phyloP scores from a whole-genome alignment of 2,329 filamentous ascomycete genomes.

The Neonectria sp. region DNA sequence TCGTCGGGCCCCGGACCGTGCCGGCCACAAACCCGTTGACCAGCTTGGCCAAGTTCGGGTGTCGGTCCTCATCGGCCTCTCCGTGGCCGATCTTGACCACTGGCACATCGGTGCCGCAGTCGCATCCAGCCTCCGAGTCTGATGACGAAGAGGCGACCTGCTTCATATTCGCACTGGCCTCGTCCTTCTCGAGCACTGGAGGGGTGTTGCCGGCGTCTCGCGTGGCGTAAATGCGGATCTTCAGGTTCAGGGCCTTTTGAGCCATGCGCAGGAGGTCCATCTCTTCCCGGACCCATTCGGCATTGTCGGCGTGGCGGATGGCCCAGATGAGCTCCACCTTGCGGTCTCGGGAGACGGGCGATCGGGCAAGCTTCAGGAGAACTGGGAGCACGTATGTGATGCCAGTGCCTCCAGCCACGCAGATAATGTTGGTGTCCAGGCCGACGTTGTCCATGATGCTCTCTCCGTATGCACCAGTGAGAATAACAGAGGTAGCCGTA shows the following conservation, averaged over 20 bases:
- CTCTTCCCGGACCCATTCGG: conserved; percentile 72
- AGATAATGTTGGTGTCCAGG: conserved; percentile 57
- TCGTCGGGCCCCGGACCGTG: conserved; percentile 64
- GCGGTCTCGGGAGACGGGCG: conserved; percentile 62
- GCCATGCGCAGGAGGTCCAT: conserved; percentile 62
- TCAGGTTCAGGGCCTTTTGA: conserved; percentile 58
- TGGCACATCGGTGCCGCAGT: conserved; percentile 48
- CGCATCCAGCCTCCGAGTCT: conserved; percentile 40
- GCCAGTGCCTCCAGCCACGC: conserved; percentile 58
- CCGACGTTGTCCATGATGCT: conserved; percentile 60
- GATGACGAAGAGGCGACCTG: conserved; percentile 43
- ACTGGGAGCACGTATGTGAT: conserved; percentile 58
- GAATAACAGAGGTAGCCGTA: conserved; percentile 67
- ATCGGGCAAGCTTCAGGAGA: conserved; percentile 52
- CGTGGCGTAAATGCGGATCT: conserved; percentile 73
- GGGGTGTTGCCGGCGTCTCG: conserved; percentile 57
- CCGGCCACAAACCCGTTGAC: conserved; percentile 64
- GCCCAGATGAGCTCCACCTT: conserved; percentile 77
- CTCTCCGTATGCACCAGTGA: conserved; percentile 76
- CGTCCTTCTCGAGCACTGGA: conserved; percentile 40
- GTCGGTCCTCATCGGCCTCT: conserved; percentile 50
- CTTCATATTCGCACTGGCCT: conserved; percentile 25
- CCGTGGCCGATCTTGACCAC: conserved; percentile 50
- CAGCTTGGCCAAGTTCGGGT: conserved; percentile 63
- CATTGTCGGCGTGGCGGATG: conserved; percentile 67